Conservation (phyloP, 2,329 filamentous ascomycete genomes). For the Sarocladium strictum region DNA sequence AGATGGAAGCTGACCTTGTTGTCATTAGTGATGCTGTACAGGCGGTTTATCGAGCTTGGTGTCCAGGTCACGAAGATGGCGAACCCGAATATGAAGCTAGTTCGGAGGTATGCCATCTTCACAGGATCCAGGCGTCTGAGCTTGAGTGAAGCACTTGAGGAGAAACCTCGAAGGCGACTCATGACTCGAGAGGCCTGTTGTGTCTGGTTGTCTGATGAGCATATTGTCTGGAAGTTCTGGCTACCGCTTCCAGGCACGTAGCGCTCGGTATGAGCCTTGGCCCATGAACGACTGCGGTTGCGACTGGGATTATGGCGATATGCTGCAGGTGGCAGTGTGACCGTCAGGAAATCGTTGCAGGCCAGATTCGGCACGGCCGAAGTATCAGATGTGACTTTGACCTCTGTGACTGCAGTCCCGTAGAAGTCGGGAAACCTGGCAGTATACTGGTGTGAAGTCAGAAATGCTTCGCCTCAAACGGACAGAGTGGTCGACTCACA, state of each 20-base stretch:
- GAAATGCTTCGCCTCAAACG: not conserved
- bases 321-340: not conserved
- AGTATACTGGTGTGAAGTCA: conserved; percentile 12
- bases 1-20: conserved; percentile 52
- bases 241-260: conserved; percentile 9
- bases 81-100: conserved; percentile 55
- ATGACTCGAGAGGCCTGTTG: conserved; percentile 14
- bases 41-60: conserved; percentile 64
- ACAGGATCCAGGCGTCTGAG: conserved; percentile 41
- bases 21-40: conserved; percentile 56
- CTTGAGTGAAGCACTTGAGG: conserved; percentile 24
- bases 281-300: not conserved
- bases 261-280: not conserved
- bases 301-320: not conserved
- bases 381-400: conserved; percentile 33
- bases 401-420: conserved; percentile 43
- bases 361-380: not conserved
- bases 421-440: conserved; percentile 27
- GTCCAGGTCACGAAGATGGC: conserved; percentile 56
- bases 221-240: conserved; percentile 23
- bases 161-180: conserved; percentile 18
- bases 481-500: not conserved
- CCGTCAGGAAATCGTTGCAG: not conserved
- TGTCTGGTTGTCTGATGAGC: conserved; percentile 19
- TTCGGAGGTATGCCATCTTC: conserved; percentile 54